Base-by-base conservation (phyloP, 495 filamentous ascomycete species). In the Mycothermus thermophilus region DNA sequence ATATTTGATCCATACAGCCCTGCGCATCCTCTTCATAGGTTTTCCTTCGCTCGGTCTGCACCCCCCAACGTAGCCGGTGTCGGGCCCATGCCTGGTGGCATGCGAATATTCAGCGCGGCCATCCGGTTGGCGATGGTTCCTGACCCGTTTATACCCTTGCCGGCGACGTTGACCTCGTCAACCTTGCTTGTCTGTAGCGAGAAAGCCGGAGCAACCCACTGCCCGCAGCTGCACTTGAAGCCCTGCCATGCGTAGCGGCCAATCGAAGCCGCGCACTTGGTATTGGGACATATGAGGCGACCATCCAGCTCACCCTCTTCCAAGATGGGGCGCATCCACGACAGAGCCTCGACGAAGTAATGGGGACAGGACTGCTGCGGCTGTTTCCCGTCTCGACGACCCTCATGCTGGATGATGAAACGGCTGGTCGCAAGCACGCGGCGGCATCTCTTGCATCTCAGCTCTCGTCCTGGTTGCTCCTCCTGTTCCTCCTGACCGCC, bases 231-330 rank as follows among this genome's bases (percentile, higher is more conserved):
- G 61, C 90, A 97, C 56, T 73, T 77, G 63, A 95, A 74, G 35
- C 92, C 90, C 50, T 92, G 81, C 88, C 92, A 97, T 19, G 86
- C 80, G 47, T 94, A 95, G 42, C 87, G 78, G 27, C 92, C 90
- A 15, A 96, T 74, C 30, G 85, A 83, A 13, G 77, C 72, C 27
- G 62, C 59, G 50, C 90, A 95, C 43, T 78, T 80, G 0, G 49
- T 22, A 44, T 78, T 79, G 18, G 88, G 84, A 51, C 88, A 95
- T 26, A 77, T 77, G 26, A 97, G 55, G 18, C 85, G 75, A 7
- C 87, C 87, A 8, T 83, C 78, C 12, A 95, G 61, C 26, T 76
- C 74, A 17, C 81, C 81, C 35, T 75, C 71, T 30, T 80, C 78
- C 10, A 96, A 71, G 43, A 74, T 77, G 0, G 77, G 65, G 2